A percentile compares a stretch with the other conserved stretches of the same genome.
Conservation (phyloP, 768 basidiomycete species). For the Kwoniella shandongensis region DNA sequence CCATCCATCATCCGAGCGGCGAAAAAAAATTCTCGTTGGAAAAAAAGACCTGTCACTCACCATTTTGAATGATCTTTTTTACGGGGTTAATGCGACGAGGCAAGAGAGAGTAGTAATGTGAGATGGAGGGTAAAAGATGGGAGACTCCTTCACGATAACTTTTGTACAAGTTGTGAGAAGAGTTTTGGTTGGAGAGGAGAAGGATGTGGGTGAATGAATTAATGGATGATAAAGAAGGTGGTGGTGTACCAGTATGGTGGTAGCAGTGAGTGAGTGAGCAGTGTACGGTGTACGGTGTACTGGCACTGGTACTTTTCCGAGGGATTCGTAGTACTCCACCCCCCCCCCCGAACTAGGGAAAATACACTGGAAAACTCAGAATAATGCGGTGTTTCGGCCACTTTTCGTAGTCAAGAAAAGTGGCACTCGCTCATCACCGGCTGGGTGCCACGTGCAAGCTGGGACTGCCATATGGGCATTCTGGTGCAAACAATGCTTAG, state of each 20-base stretch:
- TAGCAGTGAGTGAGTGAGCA: too few species aligned
- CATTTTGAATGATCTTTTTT: constrained; percentile 41
- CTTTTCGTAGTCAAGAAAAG: too few species aligned
- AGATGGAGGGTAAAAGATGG: constrained; percentile 3
- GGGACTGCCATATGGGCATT: too few species aligned
- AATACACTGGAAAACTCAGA: too few species aligned
- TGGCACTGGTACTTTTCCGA: too few species aligned
- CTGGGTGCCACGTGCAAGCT: too few species aligned
- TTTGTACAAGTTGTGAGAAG: not conserved
- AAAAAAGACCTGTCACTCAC: constrained; percentile 23
- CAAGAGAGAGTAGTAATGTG: not conserved
- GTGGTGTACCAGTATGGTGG: not conserved
- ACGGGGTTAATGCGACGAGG: constrained; percentile 9
- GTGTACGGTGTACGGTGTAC: too few species aligned
- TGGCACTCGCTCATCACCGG: too few species aligned
- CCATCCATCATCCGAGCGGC: constrained; percentile 13
- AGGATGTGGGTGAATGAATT: not conserved
- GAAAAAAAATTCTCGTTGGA: not conserved
- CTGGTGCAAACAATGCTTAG: too few species aligned
- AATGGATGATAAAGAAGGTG: constrained; percentile 13
- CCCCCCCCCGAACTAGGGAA: too few species aligned
- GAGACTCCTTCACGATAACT: constrained; percentile 2
- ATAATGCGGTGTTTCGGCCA: too few species aligned
- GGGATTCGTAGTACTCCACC: too few species aligned
- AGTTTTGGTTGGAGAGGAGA: constrained; percentile 8